Base-by-base conservation (phyloP, 1,139 yeast species). In the Pichia sp. region DNA sequence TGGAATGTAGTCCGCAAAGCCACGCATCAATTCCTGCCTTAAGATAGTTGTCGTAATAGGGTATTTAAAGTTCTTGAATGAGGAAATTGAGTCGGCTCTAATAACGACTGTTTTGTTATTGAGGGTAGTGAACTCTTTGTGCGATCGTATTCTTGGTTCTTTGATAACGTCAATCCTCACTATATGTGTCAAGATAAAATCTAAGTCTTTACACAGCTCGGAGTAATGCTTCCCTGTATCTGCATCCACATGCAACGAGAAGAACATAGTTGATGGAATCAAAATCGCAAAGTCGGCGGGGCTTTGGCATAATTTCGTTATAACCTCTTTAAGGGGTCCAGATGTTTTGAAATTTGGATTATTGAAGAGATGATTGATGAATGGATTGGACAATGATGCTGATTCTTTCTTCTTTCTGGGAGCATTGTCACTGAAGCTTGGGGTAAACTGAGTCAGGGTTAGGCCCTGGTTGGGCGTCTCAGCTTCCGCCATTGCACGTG, bases 101-200 rank as follows among this genome's bases (percentile, higher is more conserved):
- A 86, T 70, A 4, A 78, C 65, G 1, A 86, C 67, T 52, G 82
- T 83, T 60, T 78, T 79, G 28, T 81, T 82, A 62, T 79, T 85
- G 47, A 83, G 60, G 0, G 95, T 85, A 49, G 72, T 71, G 62
- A 78, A 83, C 36, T 56, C 56, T 26, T 48, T 56, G 23, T 51
- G 54, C 1, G 57, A 39, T 19, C 58, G 49, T 41, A 48, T 76
- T 65, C 47, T 73, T 72, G 41, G 72, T 62, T 72, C 69, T 10
- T 74, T 66, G 21, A 76, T 64, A 1, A 75, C 66, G 45, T 56
- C 55, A 3, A 67, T 58, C 51, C 75, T 70, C 28, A 87, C 67
- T 23, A 89, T 78, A 66, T 89, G 96, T 1, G 90, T 80, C 49
- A 78, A 77, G 8, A 88, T 70, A 63, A 87, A 89, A 28, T 85